Evolutionary conservation across 2,329 filamentous ascomycete genomes (phyloP), one percentile per base, ranked within the genome.

Genomic region (Amauroascus niger): DNA sequence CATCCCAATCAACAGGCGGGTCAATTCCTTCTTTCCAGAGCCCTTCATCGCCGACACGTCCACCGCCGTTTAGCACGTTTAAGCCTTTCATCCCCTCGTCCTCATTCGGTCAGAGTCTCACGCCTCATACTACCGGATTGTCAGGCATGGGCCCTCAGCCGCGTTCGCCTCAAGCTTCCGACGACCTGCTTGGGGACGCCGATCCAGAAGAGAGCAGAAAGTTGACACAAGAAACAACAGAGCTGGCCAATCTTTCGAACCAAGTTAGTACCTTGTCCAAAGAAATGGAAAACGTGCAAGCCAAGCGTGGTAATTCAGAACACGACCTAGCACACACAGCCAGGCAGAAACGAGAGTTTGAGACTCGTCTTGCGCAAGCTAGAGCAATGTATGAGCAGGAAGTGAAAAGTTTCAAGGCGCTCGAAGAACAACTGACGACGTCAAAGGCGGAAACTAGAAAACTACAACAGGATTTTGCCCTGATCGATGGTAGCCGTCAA

Each of bases 191-290:
- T n/a, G 88, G 87, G 14, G 90, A 96, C 62, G 85, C 84, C 59
- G 91, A 97, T 60, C 86, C 86, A 1, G 89, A 95, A 64, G 82
- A 90, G 53, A 91, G 84, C 71, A 93, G 86, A 69, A 94, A 87
- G 67, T 75, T 97, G 24, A 93, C 86, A 0, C 85, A 83, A 59
- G 93, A 98, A 65, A 93, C 90, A 1, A 85, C 87, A 0, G 93
- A 98, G 68, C 78, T 98, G 55, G 93, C 90, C 49, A 97, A 98
- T 66, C 77, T 98, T 61, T 96, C 91, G 0, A 97, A 95, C 67
- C 93, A 97, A 69, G 88, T 98, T 59, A 84, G 88, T 30, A 91
- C 87, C 1, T 73, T 98, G 53, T 86, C 90, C 0, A 94, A 85
- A 65, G 89, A 98, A 71, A 95, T 95, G 82, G 88, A 95, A 66